Evolutionary conservation across 2,329 filamentous ascomycete species (phyloP), one percentile per base, ranked within the genome.

Genomic region (Aspergillus aculeatus): DNA sequence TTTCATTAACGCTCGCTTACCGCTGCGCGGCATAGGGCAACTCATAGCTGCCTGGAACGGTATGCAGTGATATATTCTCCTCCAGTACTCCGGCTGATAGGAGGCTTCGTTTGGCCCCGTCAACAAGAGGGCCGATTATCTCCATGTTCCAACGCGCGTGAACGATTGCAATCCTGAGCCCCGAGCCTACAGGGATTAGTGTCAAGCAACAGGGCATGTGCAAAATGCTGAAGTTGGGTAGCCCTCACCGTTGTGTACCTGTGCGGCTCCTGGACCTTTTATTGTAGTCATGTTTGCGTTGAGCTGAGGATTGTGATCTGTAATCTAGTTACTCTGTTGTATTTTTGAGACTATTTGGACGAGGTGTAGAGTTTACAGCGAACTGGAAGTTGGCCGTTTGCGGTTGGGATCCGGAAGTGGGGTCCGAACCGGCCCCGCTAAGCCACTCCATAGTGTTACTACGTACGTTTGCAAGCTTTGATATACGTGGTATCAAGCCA

Each of bases 101-200:
- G 58, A 99, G 87, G 73, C 89, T 89, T 69, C 89, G 88, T 78
- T 89, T 91, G 50, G 91, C 86, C 65, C 95, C 95, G 55, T 84
- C 82, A 62, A 99, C 84, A 59, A 99, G 87, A 56, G 92, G 87
- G 60, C 90, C 87, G 77, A 98, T 96, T 74, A 99, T 91, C 66
- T 84, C 84, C 66, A 83, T 84, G 81, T 99, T 99, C 95, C 95
- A 99, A 71, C 95, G 88, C 60, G 94, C 94, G 80, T 98, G 95
- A 60, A 99, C 86, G 73, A 99, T 98, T 73, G 90, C 94, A 74
- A 99, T 89, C 73, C 95, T 91, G 65, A 99, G 86, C 71, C 81
- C 82, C 70, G 86, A 86, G 76, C 90, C 89, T 77, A 54, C 11
- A 54, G 24, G 57, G 38, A 47, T 12, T 24, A 47, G n/a, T 9